Conservation (phyloP, 352 stramenopile species). For the Globisporangium ultimum region DNA sequence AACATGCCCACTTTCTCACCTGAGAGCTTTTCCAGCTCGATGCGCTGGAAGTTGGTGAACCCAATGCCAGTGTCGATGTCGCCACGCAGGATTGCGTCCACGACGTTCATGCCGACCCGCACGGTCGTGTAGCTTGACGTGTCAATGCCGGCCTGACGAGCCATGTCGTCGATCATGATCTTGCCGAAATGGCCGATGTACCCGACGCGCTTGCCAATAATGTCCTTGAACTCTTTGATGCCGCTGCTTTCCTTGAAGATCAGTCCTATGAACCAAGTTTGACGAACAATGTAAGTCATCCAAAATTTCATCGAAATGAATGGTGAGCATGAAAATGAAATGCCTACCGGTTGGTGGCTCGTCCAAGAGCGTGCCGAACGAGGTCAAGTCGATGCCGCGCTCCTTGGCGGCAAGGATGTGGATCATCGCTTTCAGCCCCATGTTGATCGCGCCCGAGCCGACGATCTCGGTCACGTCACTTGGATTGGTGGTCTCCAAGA, state of each 20-base stretch:
- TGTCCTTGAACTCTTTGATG: constrained; percentile 53
- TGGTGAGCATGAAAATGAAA: background rate
- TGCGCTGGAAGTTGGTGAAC: constrained; percentile 55
- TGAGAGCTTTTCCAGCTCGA: constrained; percentile 46
- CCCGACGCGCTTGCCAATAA: constrained; percentile 45
- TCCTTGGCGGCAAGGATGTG: constrained; percentile 50
- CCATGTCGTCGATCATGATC: constrained; percentile 54
- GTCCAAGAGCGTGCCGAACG: constrained; percentile 41
- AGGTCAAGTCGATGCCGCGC: constrained; percentile 43
- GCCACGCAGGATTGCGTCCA: constrained; percentile 43
- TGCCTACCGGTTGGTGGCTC: constrained; percentile 35
- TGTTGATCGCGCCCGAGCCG: constrained; percentile 39
- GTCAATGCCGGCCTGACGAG: constrained; percentile 40
- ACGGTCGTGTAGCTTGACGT: constrained; percentile 41
- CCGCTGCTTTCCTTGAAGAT: constrained; percentile 54
- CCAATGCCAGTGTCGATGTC: constrained; percentile 51
- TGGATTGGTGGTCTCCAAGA: constrained; percentile 49
- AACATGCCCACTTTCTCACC: constrained; percentile 48
- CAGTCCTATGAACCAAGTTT: constrained; percentile 15
- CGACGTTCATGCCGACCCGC: constrained; percentile 49
- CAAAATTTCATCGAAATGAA: background rate
- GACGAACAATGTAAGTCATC: background rate
- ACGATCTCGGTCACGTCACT: constrained; percentile 54
- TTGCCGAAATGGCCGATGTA: constrained; percentile 58
- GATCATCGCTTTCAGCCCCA: constrained; percentile 52